Evolutionary conservation across 2,329 filamentous ascomycete species (phyloP), one percentile per base, ranked within the genome.

Genomic region (Botrytis pseudocinerea): DNA sequence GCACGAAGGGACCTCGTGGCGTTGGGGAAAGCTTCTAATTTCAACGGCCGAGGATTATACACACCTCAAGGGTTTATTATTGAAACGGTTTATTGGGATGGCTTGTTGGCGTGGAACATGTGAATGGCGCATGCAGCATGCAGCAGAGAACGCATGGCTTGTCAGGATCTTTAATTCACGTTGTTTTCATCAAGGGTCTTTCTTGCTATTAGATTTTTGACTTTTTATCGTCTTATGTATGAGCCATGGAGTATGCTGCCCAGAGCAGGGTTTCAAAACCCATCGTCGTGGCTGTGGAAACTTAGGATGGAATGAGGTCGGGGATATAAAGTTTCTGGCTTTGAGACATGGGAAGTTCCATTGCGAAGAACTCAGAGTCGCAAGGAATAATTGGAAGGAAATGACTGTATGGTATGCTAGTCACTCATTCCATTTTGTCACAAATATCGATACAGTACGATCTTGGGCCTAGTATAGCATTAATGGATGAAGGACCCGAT

Each of bases 1-100:
- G 61, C 61, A 64, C 9, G n/a, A 32, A 64, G 40, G 61, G 61
- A 28, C 61, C 42, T 14, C 40, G 61, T 64, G 61, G 40, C n/a
- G n/a, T 64, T 32, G 61, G 25, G 10, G 22, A 25, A 8, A 38
- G 59, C 9, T 38, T 25, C 22, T n/a, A 12, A 16, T 25, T 22
- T 38, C 35, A 25, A 22, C 22, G 22, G 35, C 7, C 40, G 59
- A 9, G 35, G 12, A 61, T n/a, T 18, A 25, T 40, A 14, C 8
- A n/a, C 40, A 25, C 14, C 22, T 61, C 12, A n/a, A 5, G 9
- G 35, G 35, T 3, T 40, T 35, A 38, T 25, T n/a, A 25, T 35
- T 14, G n/a, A 57, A 57, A 54, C 6, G 51, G 14, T 40, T 14
- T 25, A 61, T 61, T n/a, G 35, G 22, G 20, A 5, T 38, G 22